Conservation (phyloP, 305 asterid genomes). For the Lippia alba region DNA sequence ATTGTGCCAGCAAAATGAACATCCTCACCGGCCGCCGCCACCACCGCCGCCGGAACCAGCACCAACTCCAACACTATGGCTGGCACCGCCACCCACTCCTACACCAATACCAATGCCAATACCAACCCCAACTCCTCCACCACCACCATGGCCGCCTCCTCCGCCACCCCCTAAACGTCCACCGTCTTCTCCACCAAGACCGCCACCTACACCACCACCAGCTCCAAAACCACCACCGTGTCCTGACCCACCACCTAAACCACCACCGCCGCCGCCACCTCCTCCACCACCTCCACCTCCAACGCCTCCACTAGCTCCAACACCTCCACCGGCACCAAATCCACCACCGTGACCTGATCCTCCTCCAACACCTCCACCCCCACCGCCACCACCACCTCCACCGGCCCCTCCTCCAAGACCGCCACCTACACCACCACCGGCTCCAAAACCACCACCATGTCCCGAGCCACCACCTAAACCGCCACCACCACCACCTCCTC, state of each 20-base stretch:
- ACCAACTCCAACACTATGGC: slow-evolving; percentile 28
- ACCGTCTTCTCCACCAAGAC: slow-evolving; percentile 32
- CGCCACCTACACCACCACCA: slow-evolving; percentile 50
- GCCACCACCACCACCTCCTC: too few relatives aligned
- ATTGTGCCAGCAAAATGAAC: too few relatives aligned
- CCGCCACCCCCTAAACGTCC: too few relatives aligned
- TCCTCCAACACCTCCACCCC: slow-evolving; percentile 33
- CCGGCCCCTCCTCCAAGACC: slow-evolving; percentile 39
- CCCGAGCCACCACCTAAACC: too few relatives aligned
- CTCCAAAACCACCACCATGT: too few relatives aligned
- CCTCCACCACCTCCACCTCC: slow-evolving; percentile 13
- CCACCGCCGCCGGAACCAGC: slow-evolving; percentile 44
- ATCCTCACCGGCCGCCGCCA: slow-evolving; percentile 33
- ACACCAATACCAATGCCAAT: slow-evolving; percentile 16
- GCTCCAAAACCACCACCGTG: too few relatives aligned
- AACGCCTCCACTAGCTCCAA: too few relatives aligned
- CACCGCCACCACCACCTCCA: slow-evolving; percentile 37
- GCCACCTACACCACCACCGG: slow-evolving; percentile 11
- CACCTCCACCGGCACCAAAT: slow-evolving; percentile 44
- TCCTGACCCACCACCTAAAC: too few relatives aligned
- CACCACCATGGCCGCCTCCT: too few relatives aligned
- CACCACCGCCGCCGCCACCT: too few relatives aligned
- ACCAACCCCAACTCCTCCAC: slow-evolving; percentile 25
- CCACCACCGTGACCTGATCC: slow-evolving; percentile 47
- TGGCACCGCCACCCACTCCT: slow-evolving; percentile 36